Evolutionary conservation across 2,329 filamentous ascomycete genomes (phyloP).

Genomic region (Fonsecaea erecta): DNA sequence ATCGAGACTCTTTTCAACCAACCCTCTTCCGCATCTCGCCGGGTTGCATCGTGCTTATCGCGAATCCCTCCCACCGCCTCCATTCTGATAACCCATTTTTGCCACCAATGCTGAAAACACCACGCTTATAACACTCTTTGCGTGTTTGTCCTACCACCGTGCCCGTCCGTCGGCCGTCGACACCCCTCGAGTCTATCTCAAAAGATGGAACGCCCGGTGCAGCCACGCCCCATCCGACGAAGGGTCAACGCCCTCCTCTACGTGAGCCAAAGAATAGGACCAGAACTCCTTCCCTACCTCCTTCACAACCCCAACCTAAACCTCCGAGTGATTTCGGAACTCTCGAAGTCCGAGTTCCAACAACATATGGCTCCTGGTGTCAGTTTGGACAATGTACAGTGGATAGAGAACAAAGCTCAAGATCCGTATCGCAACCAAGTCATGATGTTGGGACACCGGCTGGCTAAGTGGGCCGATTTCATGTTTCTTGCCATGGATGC

Average conservation of each 20-base stretch:
- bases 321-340: slow-evolving; percentile 35
- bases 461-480: slow-evolving; percentile 87
- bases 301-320: slow-evolving; percentile 36
- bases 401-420: slow-evolving; percentile 36
- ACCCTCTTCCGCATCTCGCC: neutral
- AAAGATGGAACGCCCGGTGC: slow-evolving; percentile 18
- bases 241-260: slow-evolving; percentile 36
- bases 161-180: neutral
- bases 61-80: slow-evolving; percentile 1
- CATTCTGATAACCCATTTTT: neutral
- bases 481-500: slow-evolving; percentile 85
- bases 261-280: slow-evolving; percentile 36
- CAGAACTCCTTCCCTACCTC: slow-evolving; percentile 37
- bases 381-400: slow-evolving; percentile 31
- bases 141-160: neutral
- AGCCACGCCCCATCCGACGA: slow-evolving; percentile 24
- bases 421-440: slow-evolving; percentile 35
- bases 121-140: neutral
- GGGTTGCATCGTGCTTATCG: neutral
- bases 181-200: neutral
- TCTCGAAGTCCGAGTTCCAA: slow-evolving; percentile 33
- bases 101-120: slow-evolving; percentile 1
- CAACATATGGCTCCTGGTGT: slow-evolving; percentile 28
- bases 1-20: neutral
- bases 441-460: slow-evolving; percentile 50